These are phyloP conservation scores for Uronychia setigera DNA, from an alignment of 73 alveolate species.

Conservation along the genomic window DNA sequence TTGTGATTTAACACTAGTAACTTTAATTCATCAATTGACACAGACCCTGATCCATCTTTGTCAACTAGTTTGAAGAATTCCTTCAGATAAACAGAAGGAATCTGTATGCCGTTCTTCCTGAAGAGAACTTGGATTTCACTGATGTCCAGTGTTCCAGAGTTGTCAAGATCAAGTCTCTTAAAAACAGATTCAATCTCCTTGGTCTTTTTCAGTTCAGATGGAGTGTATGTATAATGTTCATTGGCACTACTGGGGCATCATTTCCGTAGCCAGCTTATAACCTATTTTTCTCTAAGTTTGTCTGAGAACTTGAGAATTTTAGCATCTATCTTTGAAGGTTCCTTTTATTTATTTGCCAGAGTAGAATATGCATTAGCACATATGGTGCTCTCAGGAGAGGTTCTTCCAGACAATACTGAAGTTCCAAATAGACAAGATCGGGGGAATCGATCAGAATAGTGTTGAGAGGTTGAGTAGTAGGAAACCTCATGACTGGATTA, in stretches of 20 bases:
- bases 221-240: neutral
- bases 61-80: neutral
- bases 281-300: neutral
- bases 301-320: too few species aligned
- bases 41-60: neutral
- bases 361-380: too few species aligned
- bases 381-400: too few species aligned
- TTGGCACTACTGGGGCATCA: neutral
- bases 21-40: neutral
- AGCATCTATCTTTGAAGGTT: too few species aligned
- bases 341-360: too few species aligned
- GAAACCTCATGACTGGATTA: too few species aligned
- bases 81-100: neutral
- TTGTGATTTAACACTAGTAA: neutral
- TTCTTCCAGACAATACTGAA: too few species aligned
- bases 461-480: too few species aligned
- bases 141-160: neutral
- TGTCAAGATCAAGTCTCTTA: neutral
- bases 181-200: neutral
- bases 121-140: neutral
- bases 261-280: neutral
- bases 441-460: too few species aligned
- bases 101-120: neutral
- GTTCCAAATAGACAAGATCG: too few species aligned
- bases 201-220: slow-evolving; percentile 1